phyloP scores from a whole-genome alignment of 2,329 filamentous ascomycete genomes.

The Aureobasidium sp. region DNA sequence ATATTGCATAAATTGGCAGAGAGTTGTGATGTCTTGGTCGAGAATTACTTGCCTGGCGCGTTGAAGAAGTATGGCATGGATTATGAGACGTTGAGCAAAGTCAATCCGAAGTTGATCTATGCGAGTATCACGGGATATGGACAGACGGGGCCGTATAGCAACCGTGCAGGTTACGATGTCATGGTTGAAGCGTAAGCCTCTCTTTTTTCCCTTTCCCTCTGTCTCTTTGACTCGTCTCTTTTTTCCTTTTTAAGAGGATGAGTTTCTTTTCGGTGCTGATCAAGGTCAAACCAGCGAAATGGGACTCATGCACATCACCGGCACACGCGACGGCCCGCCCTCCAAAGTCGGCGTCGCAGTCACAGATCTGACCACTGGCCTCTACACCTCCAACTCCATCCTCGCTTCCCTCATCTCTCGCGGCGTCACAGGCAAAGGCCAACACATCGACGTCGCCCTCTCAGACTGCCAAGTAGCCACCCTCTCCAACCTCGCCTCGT shows the following conservation, averaged over 20 bases:
- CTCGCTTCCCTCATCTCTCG: slow-evolving; percentile 85
- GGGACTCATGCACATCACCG: slow-evolving; percentile 97
- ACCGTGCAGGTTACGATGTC: slow-evolving; percentile 90
- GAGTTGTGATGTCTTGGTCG: slow-evolving; percentile 85
- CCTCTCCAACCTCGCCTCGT: slow-evolving; percentile 90
- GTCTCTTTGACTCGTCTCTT: neutral
- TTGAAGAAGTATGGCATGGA: slow-evolving; percentile 89
- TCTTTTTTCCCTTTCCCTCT: slow-evolving; percentile 19
- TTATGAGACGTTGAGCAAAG: slow-evolving; percentile 68
- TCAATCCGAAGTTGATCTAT: slow-evolving; percentile 86
- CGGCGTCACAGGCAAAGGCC: slow-evolving; percentile 67
- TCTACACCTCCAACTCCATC: slow-evolving; percentile 92
- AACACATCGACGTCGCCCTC: slow-evolving; percentile 85
- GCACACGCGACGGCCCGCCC: slow-evolving; percentile 75
- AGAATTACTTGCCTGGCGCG: slow-evolving; percentile 89
- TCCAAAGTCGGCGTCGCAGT: slow-evolving; percentile 98
- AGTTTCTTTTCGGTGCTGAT: neutral
- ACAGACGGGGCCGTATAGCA: slow-evolving; percentile 83
- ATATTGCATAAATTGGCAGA: slow-evolving; percentile 80
- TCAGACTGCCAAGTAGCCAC: slow-evolving; percentile 95
- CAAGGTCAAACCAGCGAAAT: slow-evolving; percentile 57
- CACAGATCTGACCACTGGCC: slow-evolving; percentile 86
- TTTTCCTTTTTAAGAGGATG: slow-evolving; percentile 11
- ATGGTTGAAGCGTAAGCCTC: slow-evolving; percentile 78
- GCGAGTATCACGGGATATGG: slow-evolving; percentile 96